Percentiles rank a stretch among this genome's conserved stretches.
phyloP scores from a whole-genome alignment of 768 basidiomycete genomes.

The Dictyophora rubrovolvata region DNA sequence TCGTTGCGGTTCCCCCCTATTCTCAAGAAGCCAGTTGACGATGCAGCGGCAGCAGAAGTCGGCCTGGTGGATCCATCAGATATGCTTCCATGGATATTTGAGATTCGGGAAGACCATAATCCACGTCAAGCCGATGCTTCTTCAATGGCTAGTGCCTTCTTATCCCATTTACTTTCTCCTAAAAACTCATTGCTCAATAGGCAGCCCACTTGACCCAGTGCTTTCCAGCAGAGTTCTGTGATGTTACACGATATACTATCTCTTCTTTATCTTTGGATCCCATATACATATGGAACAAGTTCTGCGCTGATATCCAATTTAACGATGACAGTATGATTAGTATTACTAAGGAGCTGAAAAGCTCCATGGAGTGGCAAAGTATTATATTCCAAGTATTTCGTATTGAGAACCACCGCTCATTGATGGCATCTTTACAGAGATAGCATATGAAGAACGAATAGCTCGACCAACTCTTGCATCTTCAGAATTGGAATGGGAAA shows the following conservation, averaged over 20 bases:
- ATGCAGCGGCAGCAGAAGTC: slow-evolving; percentile 23
- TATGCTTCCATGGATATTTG: slow-evolving; percentile 38
- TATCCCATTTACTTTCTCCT: not conserved
- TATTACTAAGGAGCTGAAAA: not conserved
- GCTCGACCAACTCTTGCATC: slow-evolving; percentile 33
- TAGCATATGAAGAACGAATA: slow-evolving; percentile 38
- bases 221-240: not conserved
- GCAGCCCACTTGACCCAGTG: not conserved
- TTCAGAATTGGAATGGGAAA: slow-evolving; percentile 48
- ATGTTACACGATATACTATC: not conserved
- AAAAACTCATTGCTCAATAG: not conserved
- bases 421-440: not conserved
- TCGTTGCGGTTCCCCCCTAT: slow-evolving; percentile 38
- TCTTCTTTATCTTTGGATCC: slow-evolving; percentile 19
- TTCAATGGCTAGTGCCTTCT: not conserved
- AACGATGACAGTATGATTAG: not conserved
- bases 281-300: slow-evolving; percentile 32
- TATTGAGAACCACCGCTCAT: not conserved
- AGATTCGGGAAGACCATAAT: slow-evolving; percentile 14
- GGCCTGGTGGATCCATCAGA: slow-evolving; percentile 49
- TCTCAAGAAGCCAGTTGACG: slow-evolving; percentile 20
- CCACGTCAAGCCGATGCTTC: not conserved
- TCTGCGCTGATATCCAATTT: slow-evolving; percentile 24
- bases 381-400: not conserved
- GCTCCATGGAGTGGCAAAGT: not conserved